Conservation (phyloP, 1,284 basidiomycete genomes). For the Inonotus hispidus region DNA sequence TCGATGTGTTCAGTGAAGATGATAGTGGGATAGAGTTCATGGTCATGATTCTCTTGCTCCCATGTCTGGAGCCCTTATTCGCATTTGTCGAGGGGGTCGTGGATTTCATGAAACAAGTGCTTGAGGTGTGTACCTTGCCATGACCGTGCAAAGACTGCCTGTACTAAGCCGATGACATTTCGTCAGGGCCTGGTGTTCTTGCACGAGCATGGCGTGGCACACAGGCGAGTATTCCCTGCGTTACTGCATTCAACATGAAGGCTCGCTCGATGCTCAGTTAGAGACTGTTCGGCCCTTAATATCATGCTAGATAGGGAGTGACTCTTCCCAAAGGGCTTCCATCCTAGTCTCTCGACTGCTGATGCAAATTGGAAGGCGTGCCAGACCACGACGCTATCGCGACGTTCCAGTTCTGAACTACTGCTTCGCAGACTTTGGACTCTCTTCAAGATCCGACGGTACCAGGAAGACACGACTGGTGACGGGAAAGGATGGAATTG, state of each 20-base stretch:
- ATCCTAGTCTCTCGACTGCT: background rate
- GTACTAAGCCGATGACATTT: background rate
- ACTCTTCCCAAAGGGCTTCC: slow-evolving; percentile 9
- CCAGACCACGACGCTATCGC: background rate
- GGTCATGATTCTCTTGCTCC: slow-evolving; percentile 7
- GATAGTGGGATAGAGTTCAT: background rate
- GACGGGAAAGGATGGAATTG: slow-evolving; percentile 2
- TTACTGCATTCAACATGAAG: background rate
- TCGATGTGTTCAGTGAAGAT: slow-evolving; percentile 16
- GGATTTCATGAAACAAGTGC: slow-evolving; percentile 8
- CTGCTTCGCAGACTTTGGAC: slow-evolving; percentile 23
- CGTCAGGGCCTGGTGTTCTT: background rate
- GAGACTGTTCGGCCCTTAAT: background rate
- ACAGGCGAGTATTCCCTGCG: background rate
- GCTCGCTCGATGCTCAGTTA: background rate
- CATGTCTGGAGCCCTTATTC: slow-evolving; percentile 1
- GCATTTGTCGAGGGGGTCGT: slow-evolving; percentile 5
- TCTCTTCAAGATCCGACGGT: slow-evolving; percentile 7
- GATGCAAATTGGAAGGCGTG: background rate
- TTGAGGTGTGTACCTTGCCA: background rate
- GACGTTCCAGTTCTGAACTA: slow-evolving; percentile 18
- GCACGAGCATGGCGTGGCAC: background rate
- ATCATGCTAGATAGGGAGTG: slow-evolving; percentile 2
- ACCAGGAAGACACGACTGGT: background rate
- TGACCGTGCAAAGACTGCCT: background rate